Evolutionary conservation across 2,329 filamentous ascomycete species (phyloP).

Genomic region (Verticillium tricorpus): DNA sequence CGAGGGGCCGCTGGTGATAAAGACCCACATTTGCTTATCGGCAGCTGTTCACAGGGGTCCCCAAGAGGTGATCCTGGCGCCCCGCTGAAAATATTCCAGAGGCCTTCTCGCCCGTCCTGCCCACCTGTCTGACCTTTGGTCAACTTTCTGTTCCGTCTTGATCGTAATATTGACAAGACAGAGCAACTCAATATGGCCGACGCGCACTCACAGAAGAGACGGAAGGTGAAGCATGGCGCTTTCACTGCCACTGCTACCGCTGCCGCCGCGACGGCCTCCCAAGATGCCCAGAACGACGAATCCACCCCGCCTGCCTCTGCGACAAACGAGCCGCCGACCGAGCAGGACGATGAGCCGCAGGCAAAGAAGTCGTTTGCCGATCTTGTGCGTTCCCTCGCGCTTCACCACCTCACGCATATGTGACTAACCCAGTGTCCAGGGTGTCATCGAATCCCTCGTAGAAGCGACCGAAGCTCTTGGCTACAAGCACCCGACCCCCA

Average conservation of each 20-base stretch:
- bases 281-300: background rate
- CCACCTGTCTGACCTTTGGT: background rate
- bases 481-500: constrained; percentile 83
- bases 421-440: constrained; percentile 36
- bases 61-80: background rate
- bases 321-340: background rate
- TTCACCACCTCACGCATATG: background rate
- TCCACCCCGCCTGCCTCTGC: background rate
- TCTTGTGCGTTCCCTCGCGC: constrained; percentile 35
- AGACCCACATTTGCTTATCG: constrained; percentile 1
- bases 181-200: background rate
- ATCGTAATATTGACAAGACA: background rate
- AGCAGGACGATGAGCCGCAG: background rate
- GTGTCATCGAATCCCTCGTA: constrained; percentile 80
- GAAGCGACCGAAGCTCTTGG: constrained; percentile 80
- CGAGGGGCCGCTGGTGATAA: constrained; percentile 6
- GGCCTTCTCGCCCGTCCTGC: background rate
- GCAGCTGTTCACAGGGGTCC: constrained; percentile 4
- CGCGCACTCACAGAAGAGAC: background rate
- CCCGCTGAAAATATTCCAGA: background rate
- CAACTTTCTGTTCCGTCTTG: background rate
- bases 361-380: constrained; percentile 62
- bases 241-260: background rate
- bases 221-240: background rate
- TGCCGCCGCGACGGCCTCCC: background rate